phyloP scores from a whole-genome alignment of 2,329 filamentous ascomycete species.

The Mycosphaerelloides madeirae region DNA sequence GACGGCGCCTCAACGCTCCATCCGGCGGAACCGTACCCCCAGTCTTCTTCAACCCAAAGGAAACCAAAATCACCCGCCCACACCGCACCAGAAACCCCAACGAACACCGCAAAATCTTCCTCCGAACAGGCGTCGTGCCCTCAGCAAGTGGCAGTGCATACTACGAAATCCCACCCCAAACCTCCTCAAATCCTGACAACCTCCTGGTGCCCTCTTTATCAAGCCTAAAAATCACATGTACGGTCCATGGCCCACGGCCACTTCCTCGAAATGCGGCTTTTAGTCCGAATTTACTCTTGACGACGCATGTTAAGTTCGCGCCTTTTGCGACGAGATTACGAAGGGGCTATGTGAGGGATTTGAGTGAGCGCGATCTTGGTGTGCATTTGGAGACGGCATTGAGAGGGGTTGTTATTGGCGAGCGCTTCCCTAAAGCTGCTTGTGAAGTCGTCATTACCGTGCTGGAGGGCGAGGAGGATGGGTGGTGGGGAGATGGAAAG shows the following conservation, averaged over 20 bases:
- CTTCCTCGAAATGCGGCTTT: constrained; percentile 86
- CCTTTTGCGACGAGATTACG: constrained; percentile 83
- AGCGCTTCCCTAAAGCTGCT: constrained; percentile 96
- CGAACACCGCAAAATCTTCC: constrained; percentile 78
- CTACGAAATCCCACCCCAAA: constrained; percentile 54
- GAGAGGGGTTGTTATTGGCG: constrained; percentile 82
- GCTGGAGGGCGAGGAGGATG: constrained; percentile 85
- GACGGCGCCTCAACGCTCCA: constrained; percentile 86
- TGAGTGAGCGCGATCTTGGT: constrained; percentile 80
- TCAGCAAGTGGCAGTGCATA: constrained; percentile 93
- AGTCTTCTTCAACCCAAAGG: constrained; percentile 56
- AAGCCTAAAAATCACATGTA: constrained; percentile 85
- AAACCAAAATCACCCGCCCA: constrained; percentile 44
- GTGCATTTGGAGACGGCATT: constrained; percentile 89
- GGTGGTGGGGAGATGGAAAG: constrained; percentile 55
- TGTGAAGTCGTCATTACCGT: constrained; percentile 93
- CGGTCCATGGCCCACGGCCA: constrained; percentile 87
- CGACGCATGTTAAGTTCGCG: constrained; percentile 92
- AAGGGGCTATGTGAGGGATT: constrained; percentile 79
- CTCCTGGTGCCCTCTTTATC: constrained; percentile 53
- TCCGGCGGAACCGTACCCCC: constrained; percentile 70
- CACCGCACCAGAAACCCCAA: constrained; percentile 59
- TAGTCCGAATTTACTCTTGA: constrained; percentile 84
- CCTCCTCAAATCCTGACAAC: constrained; percentile 35
- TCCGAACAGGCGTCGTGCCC: constrained; percentile 87